Conservation (phyloP, 2,329 filamentous ascomycete species). For the Fusarium torreyae region DNA sequence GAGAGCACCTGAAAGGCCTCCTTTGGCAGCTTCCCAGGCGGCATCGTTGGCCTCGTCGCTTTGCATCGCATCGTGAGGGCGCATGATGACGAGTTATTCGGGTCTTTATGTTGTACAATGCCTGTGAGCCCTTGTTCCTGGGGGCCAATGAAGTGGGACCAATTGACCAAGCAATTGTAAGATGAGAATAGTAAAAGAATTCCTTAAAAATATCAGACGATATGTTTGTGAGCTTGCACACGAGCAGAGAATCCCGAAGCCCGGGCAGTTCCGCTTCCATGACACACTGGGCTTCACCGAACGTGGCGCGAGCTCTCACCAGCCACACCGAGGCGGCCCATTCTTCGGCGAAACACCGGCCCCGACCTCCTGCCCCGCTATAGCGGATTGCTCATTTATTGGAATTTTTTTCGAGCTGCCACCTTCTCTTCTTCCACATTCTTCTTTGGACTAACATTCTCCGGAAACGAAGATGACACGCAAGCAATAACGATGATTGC, state of each 20-base stretch:
- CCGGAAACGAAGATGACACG: constrained; percentile 54
- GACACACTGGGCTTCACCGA: constrained; percentile 23
- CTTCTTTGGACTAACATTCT: constrained; percentile 43
- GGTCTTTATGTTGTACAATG: not conserved
- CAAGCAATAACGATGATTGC: constrained; percentile 54
- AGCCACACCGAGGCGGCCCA: constrained; percentile 31
- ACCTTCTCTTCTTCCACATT: constrained; percentile 39
- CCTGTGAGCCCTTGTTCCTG: too few species aligned
- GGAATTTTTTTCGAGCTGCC: constrained; percentile 40
- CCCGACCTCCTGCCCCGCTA: constrained; percentile 43
- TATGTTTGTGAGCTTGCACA: constrained; percentile 30
- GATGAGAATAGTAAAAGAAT: constrained; percentile 13
- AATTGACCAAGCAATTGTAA: not conserved
- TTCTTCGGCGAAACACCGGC: constrained; percentile 33
- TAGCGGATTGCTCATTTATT: constrained; percentile 46
- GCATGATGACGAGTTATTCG: constrained; percentile 40
- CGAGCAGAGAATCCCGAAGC: constrained; percentile 23
- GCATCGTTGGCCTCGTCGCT: constrained; percentile 78
- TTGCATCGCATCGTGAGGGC: constrained; percentile 66
- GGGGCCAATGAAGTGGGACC: too few species aligned
- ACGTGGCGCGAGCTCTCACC: constrained; percentile 27
- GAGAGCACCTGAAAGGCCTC: constrained; percentile 75
- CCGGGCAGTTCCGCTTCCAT: constrained; percentile 42
- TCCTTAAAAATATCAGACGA: constrained; percentile 31
- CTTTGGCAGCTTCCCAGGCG: constrained; percentile 78